Evolutionary conservation across 441 rosid species (phyloP).

Genomic region (Eutrema salsugineum): DNA sequence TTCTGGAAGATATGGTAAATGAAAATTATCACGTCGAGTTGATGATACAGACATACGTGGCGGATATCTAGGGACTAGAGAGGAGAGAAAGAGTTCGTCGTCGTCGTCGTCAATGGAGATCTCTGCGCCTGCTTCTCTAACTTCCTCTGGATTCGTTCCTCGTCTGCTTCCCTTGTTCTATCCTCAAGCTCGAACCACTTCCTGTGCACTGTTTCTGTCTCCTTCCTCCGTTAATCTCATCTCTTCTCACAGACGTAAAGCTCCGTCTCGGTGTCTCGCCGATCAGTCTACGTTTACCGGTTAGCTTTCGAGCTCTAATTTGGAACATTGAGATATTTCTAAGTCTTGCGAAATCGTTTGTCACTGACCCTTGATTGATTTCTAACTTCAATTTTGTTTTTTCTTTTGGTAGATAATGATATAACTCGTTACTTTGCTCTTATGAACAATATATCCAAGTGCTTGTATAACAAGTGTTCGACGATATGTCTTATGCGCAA

Average conservation of each 20-base stretch:
- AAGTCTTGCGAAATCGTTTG: neutral
- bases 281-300: constrained; percentile 40
- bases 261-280: constrained; percentile 37
- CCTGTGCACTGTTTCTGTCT: constrained; percentile 2
- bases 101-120: constrained; percentile 39
- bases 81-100: neutral
- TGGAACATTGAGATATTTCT: neutral
- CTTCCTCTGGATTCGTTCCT: constrained; percentile 23
- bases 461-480: constrained; percentile 15
- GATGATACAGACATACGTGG: constrained; percentile 14
- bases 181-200: constrained; percentile 1
- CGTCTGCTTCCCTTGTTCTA: constrained; percentile 21
- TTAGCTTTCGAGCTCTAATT: constrained; percentile 23
- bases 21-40: constrained; percentile 9
- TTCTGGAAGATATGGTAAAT: neutral
- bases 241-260: constrained; percentile 26
- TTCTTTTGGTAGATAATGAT: neutral
- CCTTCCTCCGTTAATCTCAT: constrained; percentile 1
- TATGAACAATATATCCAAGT: neutral
- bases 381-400: neutral
- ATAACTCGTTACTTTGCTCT: neutral
- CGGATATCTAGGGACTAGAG: constrained; percentile 12
- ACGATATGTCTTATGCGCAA: constrained; percentile 1
- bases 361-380: neutral
- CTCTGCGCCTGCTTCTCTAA: constrained; percentile 22